Percentiles rank a stretch among this genome's conserved stretches.
Conservation (phyloP, 2,329 filamentous ascomycete species). For the Fusarium duplospermum region DNA sequence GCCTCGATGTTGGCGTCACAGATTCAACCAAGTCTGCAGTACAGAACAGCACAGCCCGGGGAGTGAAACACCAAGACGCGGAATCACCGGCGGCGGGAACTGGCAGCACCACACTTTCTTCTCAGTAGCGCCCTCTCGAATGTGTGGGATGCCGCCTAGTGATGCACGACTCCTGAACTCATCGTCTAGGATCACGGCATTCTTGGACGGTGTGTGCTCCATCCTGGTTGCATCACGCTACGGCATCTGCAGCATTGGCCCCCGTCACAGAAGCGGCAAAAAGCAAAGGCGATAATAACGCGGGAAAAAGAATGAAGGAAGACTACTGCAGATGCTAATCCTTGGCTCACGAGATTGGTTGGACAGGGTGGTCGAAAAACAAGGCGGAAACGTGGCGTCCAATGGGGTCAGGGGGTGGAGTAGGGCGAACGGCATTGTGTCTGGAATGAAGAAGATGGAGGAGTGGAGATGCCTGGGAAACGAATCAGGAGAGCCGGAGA, state of each 20-base stretch:
- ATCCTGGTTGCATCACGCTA: conserved; percentile 8
- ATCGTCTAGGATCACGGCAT: background rate
- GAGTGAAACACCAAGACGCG: background rate
- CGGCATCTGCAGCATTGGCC: background rate
- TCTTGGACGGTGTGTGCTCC: background rate
- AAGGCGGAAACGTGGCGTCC: conserved; percentile 38
- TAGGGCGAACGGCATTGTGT: conserved; percentile 45
- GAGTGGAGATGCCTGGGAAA: background rate
- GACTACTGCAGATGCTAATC: conserved; percentile 10
- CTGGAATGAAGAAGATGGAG: conserved; percentile 27
- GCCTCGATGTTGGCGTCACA: background rate
- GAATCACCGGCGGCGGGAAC: background rate
- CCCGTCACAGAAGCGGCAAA: conserved; percentile 18
- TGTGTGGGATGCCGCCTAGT: background rate
- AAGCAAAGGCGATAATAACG: conserved; percentile 11
- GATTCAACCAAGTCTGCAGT: background rate
- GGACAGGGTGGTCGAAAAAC: conserved; percentile 22
- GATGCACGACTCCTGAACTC: conserved; percentile 7
- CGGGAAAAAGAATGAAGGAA: background rate
- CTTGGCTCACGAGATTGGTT: conserved; percentile 27
- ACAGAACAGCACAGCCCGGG: background rate
- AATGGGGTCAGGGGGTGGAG: conserved; percentile 28
- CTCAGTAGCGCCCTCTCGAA: background rate
- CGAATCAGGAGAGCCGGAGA: conserved; percentile 20
- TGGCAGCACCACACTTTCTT: conserved; percentile 4